phyloP scores from a whole-genome alignment of 805 yeast species.

The Candida takata region DNA sequence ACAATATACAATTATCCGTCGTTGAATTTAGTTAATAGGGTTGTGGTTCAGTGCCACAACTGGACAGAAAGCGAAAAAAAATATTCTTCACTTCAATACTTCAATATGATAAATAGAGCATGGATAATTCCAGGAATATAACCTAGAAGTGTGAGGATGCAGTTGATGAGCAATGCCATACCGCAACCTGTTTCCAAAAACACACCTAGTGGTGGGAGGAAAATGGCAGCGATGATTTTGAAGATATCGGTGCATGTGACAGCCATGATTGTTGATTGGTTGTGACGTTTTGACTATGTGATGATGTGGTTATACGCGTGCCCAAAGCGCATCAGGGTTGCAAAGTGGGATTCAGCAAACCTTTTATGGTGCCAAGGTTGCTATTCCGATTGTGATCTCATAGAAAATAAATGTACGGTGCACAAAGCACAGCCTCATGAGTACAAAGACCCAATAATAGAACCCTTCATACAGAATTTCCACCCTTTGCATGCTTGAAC shows the following conservation, averaged over 20 bases:
- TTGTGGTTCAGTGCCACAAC: too few species aligned
- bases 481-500: slow-evolving; percentile 72
- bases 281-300: neutral
- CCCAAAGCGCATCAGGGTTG: neutral
- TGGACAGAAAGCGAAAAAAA: too few species aligned
- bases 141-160: slow-evolving; percentile 58
- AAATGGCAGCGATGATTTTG: slow-evolving; percentile 40
- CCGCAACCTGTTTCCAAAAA: slow-evolving; percentile 46
- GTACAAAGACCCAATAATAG: too few species aligned
- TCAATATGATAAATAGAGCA: slow-evolving; percentile 45
- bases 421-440: too few species aligned
- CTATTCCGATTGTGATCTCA: too few species aligned
- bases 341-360: neutral
- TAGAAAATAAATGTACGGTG: too few species aligned
- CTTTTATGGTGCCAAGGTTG: neutral
- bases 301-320: neutral
- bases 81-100: too few species aligned
- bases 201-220: slow-evolving; percentile 54
- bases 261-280: slow-evolving; percentile 29
- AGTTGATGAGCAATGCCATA: slow-evolving; percentile 32
- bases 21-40: too few species aligned
- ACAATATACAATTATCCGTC: too few species aligned
- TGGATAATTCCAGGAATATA: slow-evolving; percentile 67
- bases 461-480: slow-evolving; percentile 22
- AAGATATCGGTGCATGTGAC: slow-evolving; percentile 42